Conservation (phyloP, 352 stramenopile genomes). For the Phytophthora foliorum region DNA sequence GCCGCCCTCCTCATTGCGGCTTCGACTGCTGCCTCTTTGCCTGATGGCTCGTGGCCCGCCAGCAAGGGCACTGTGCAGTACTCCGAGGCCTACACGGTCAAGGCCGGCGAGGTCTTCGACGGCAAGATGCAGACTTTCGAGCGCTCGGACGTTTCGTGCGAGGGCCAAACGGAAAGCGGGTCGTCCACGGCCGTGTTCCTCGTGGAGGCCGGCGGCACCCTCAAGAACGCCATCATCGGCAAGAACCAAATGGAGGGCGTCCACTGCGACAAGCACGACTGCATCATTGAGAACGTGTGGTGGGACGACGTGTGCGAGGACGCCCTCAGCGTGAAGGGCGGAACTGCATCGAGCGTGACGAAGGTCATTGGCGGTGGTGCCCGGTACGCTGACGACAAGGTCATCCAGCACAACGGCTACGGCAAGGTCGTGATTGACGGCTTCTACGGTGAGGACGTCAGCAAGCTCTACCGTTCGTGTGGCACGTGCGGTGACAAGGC, state of each 20-base stretch:
- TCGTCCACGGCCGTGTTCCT: slow-evolving; percentile 44
- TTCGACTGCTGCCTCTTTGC: slow-evolving; percentile 4
- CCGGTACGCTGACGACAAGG: slow-evolving; percentile 51
- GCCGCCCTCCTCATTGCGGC: slow-evolving; percentile 17
- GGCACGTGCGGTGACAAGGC: slow-evolving; percentile 10
- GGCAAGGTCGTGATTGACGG: slow-evolving; percentile 13
- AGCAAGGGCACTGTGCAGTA: slow-evolving; percentile 22
- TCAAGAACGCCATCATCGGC: slow-evolving; percentile 33
- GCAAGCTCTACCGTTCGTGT: slow-evolving; percentile 9
- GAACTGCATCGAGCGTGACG: slow-evolving; percentile 34
- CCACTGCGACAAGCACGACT: slow-evolving; percentile 18
- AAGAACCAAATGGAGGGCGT: slow-evolving; percentile 28
- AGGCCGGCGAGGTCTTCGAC: slow-evolving; percentile 37
- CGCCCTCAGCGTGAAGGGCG: slow-evolving; percentile 50
- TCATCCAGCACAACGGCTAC: slow-evolving; percentile 18
- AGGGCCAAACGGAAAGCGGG: slow-evolving; percentile 37
- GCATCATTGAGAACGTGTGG: too few species aligned
- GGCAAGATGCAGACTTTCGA: slow-evolving; percentile 67
- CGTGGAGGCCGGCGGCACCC: slow-evolving; percentile 33
- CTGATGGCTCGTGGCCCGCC: slow-evolving; percentile 18
- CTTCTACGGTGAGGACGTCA: slow-evolving; percentile 23
- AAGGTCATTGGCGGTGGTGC: slow-evolving; percentile 42
- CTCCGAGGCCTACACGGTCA: slow-evolving; percentile 7
- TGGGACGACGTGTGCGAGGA: slow-evolving; percentile 26
- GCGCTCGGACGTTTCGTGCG: slow-evolving; percentile 53